Conservation (phyloP, 202 grass and related monocot species). For the Schoenoplectus triqueter region DNA sequence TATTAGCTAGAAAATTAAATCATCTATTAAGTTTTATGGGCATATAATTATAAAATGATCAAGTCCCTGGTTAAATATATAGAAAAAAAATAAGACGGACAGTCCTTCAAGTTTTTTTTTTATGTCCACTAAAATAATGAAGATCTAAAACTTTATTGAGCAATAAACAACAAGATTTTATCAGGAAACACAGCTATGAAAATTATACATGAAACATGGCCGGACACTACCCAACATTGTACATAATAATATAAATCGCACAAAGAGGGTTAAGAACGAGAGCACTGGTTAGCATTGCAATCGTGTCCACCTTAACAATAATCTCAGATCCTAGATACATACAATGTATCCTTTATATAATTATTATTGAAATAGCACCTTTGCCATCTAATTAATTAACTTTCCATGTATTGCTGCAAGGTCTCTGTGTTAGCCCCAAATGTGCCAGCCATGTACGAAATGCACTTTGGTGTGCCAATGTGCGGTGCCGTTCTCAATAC, state of each 20-base stretch:
- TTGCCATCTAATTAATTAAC: neutral
- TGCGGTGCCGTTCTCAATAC: conserved; percentile 86
- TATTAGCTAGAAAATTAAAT: neutral
- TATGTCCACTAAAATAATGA: neutral
- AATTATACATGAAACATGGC: neutral
- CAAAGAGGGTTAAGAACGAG: neutral
- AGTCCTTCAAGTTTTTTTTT: neutral
- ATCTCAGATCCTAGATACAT: neutral
- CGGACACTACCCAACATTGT: neutral
- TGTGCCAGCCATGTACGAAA: conserved; percentile 90
- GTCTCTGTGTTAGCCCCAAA: conserved; percentile 79
- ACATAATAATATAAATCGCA: too few species aligned
- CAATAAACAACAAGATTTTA: neutral
- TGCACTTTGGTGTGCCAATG: conserved; percentile 92
- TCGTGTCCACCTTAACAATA: neutral
- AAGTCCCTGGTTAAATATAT: neutral
- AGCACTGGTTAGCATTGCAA: neutral
- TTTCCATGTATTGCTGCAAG: conserved; percentile 37
- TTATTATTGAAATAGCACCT: neutral
- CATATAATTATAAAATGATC: neutral
- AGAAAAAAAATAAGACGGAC: neutral
- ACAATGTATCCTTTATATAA: neutral
- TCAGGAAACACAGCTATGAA: neutral
- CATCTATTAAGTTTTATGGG: neutral
- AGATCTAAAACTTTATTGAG: neutral